A percentile compares a stretch with the other conserved stretches of the same genome.
Evolutionary conservation across 805 yeast species (phyloP).

Genomic region (Metschnikowia orientalis): DNA sequence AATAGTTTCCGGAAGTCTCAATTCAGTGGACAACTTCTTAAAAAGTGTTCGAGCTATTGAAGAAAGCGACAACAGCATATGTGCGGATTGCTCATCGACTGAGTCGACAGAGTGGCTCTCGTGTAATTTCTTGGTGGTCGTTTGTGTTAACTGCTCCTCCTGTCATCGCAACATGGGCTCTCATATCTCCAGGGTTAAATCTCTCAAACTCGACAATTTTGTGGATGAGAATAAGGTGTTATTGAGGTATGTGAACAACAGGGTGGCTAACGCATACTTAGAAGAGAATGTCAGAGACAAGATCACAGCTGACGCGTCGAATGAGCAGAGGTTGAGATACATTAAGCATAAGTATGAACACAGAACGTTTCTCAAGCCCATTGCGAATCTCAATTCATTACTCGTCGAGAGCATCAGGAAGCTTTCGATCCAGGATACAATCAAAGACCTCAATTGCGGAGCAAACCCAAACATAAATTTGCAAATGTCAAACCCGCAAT

Average conservation of each 20-base stretch:
- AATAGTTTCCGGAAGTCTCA: constrained; percentile 21
- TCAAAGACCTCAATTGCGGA: constrained; percentile 42
- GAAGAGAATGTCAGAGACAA: constrained; percentile 38
- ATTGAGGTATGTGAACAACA: constrained; percentile 51
- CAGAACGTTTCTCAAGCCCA: constrained; percentile 39
- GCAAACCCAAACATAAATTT: constrained; percentile 45
- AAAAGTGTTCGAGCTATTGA: constrained; percentile 35
- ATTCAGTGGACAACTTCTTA: constrained; percentile 23
- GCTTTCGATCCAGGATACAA: constrained; percentile 43
- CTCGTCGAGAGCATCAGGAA: constrained; percentile 51
- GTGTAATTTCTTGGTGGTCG: constrained; percentile 60
- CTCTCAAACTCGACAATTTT: constrained; percentile 70
- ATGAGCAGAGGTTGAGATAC: constrained; percentile 51
- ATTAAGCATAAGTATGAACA: constrained; percentile 62
- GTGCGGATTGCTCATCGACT: constrained; percentile 75
- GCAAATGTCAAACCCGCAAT: constrained; percentile 22
- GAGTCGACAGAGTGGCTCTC: constrained; percentile 85
- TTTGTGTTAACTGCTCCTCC: constrained; percentile 85
- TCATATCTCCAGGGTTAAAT: constrained; percentile 71
- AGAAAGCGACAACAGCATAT: constrained; percentile 53
- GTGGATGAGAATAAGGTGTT: constrained; percentile 57
- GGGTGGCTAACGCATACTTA: constrained; percentile 52
- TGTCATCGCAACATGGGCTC: constrained; percentile 86
- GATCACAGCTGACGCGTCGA: constrained; percentile 32
- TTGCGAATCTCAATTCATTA: constrained; percentile 25